Percentiles rank a stretch among this genome's conserved stretches.
These are phyloP conservation scores for Kwoniella shandongensis DNA, from an alignment of 768 basidiomycete species.

Conservation along the genomic window DNA sequence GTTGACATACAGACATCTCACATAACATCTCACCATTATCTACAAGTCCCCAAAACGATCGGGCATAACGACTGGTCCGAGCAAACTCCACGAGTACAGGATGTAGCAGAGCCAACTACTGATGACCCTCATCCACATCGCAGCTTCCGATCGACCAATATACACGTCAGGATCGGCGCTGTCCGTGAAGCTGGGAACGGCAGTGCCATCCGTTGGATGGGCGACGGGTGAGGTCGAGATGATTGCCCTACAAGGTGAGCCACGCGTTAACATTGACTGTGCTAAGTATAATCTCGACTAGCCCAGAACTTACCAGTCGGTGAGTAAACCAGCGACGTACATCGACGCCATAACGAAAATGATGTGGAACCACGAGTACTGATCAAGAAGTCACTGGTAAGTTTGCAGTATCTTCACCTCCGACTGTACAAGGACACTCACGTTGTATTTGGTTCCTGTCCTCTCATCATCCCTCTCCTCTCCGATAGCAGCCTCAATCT, in stretches of 20 bases:
- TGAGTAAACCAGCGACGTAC: constrained; percentile 96
- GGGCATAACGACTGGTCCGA: constrained; percentile 87
- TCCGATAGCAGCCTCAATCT: constrained; percentile 58
- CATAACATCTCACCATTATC: too few species aligned
- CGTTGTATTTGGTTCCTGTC: constrained; percentile 90
- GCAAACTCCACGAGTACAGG: constrained; percentile 53
- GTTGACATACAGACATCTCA: too few species aligned
- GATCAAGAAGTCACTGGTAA: too few species aligned
- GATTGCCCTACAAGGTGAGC: constrained; percentile 48
- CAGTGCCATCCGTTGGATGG: constrained; percentile 30
- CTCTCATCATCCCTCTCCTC: constrained; percentile 89
- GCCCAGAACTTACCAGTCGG: constrained; percentile 80
- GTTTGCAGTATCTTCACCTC: too few species aligned
- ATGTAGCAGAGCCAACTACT: constrained; percentile 83
- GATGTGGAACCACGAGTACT: constrained; percentile 99
- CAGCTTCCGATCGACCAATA: constrained; percentile 90
- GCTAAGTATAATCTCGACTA: not conserved
- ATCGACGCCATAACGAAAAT: constrained; percentile 94
- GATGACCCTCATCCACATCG: constrained; percentile 99
- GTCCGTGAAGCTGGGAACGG: constrained; percentile 7
- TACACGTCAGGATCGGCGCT: constrained; percentile 61
- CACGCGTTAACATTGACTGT: too few species aligned
- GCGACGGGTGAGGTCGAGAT: constrained; percentile 49
- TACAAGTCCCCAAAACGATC: constrained; percentile 54
- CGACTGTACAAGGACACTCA: constrained; percentile 55